Base-by-base conservation (phyloP, 495 filamentous ascomycete species). In the Aspergillus conjunctus region DNA sequence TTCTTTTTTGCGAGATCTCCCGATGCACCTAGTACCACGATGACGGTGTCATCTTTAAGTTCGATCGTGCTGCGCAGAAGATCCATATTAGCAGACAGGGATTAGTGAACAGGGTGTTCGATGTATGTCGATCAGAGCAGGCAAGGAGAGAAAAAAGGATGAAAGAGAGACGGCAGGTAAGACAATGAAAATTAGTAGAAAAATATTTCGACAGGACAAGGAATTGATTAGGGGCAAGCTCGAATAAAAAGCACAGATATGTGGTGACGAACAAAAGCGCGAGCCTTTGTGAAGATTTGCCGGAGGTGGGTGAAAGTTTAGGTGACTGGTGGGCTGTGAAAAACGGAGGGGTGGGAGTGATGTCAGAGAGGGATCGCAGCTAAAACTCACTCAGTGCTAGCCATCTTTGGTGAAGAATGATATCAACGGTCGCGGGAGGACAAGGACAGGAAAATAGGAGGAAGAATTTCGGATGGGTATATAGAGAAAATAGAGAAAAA, bases 1-100 rank as follows among this genome's bases (percentile, higher is more conserved):
- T 98, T 98, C 88, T 98, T 98, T 83, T 98, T 98, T 32, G 95
- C 94, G 46, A 99, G 83, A 82, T 99, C 94, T 57, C 94, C 94
- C 17, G 95, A 98, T 56, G 94, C 94, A 69, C 94, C 94, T 60
- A 99, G 87, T 67, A 99, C 94, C 62, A 99, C 87, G 74, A 99
- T 96, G 71, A 94, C 83, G 62, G 95, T 99, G 84, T 98, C 93
- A 71, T 98, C 91, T 82, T 96, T 99, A 64, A 99, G 88, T 85
- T 98, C 94, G 67, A 96, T 81, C 64, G 81, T 88, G 70, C 90
- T 92, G 69, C 54, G 64, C 53, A 57, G 41, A 59, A 51, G 43
- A 65, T 66, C 61, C 73, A 74, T 77, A 45, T 68, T 68, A 68
- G 66, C 58, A 60, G 56, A 31, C 50, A 66, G 49, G 50, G 33